Conservation (phyloP, 2,329 filamentous ascomycete genomes). For the Hypoxylon sp. region DNA sequence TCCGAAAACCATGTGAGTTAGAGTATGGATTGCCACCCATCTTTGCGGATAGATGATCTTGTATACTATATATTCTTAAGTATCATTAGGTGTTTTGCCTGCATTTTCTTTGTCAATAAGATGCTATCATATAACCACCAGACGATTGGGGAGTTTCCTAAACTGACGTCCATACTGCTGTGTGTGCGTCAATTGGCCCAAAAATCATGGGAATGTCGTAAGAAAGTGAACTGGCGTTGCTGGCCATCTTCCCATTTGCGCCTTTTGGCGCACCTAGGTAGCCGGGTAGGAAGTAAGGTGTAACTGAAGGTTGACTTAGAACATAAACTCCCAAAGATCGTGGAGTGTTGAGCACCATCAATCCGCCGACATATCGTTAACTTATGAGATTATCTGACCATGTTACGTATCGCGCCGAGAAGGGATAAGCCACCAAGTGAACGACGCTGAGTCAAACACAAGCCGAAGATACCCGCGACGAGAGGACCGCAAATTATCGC, state of each 20-base stretch:
- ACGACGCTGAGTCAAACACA: constrained; percentile 39
- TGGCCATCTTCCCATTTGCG: background rate
- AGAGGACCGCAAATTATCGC: constrained; percentile 52
- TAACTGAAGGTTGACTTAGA: background rate
- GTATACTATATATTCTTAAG: background rate
- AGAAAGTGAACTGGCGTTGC: background rate
- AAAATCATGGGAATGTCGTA: background rate
- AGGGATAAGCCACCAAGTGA: constrained; percentile 17
- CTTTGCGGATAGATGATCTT: background rate
- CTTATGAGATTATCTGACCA: constrained; percentile 27
- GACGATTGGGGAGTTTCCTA: background rate
- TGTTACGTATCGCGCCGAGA: constrained; percentile 29
- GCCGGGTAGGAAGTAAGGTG: background rate
- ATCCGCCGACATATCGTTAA: background rate
- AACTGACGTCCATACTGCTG: background rate
- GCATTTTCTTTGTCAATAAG: background rate
- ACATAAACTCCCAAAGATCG: background rate
- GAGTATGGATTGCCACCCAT: background rate
- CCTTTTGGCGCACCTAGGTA: background rate
- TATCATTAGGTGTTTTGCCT: background rate
- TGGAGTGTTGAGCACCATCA: background rate
- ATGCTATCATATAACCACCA: background rate
- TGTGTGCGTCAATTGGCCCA: background rate
- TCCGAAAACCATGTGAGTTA: background rate
- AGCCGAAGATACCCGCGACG: constrained; percentile 43